Conservation (phyloP, 768 basidiomycete species). For the Hypholoma fasciculare region DNA sequence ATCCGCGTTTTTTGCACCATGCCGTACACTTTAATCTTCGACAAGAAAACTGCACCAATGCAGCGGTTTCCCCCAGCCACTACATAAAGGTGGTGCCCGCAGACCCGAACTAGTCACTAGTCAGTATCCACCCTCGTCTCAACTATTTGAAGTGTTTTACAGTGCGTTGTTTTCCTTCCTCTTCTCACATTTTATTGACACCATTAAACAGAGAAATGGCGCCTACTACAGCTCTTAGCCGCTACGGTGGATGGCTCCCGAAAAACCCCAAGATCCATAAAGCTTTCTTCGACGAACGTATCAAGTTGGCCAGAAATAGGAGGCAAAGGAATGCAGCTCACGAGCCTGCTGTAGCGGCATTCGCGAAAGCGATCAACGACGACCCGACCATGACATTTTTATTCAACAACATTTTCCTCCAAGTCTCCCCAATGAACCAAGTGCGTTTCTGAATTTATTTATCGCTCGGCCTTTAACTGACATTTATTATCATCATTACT, state of each 20-base stretch:
- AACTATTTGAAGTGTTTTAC: too few species aligned
- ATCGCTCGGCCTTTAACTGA: background rate
- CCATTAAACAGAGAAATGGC: background rate
- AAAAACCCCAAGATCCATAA: slow-evolving; percentile 1
- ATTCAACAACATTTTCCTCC: slow-evolving; percentile 1
- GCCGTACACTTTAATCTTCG: too few species aligned
- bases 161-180: too few species aligned
- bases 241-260: slow-evolving; percentile 5
- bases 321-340: background rate
- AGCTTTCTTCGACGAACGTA: background rate
- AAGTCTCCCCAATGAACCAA: background rate
- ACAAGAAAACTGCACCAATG: too few species aligned
- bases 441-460: background rate
- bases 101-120: too few species aligned
- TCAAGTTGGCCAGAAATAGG: background rate
- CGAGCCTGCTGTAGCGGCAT: slow-evolving; percentile 1
- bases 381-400: background rate
- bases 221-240: background rate
- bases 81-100: too few species aligned
- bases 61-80: too few species aligned
- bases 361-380: background rate
- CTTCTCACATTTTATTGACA: too few species aligned
- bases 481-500: background rate
- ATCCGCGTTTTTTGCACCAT: too few species aligned
- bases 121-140: too few species aligned